Evolutionary conservation across 495 filamentous ascomycete genomes (phyloP).

Genomic region (Penicillium cataractarum): DNA sequence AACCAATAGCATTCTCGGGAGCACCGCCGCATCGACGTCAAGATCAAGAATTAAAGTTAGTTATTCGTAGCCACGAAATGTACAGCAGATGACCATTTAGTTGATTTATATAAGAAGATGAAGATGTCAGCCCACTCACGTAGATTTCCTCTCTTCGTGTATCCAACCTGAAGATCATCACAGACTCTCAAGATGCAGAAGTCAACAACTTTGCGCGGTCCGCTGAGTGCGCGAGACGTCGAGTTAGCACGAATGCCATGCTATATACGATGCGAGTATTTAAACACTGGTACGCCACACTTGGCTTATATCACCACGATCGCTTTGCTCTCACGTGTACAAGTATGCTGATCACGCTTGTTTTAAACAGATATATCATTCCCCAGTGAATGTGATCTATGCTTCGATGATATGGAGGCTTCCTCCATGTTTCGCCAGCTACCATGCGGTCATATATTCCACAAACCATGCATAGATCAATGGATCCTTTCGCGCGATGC

Average conservation of each 20-base stretch:
- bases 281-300: not conserved
- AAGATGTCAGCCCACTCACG: not conserved
- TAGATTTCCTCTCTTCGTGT: not conserved
- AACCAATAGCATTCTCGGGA: not conserved
- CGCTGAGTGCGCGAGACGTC: slow-evolving; percentile 2
- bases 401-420: not conserved
- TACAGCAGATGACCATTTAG: not conserved
- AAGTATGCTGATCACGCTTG: not conserved
- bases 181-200: not conserved
- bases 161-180: not conserved
- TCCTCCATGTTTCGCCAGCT: slow-evolving; percentile 5
- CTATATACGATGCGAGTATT: slow-evolving; percentile 3
- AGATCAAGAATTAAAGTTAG: not conserved
- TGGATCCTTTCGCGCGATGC: slow-evolving; percentile 3
- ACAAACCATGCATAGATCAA: not conserved
- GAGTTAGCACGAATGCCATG: not conserved
- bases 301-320: not conserved
- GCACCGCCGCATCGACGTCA: slow-evolving; percentile 5
- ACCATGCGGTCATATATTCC: slow-evolving; percentile 8
- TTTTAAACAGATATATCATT: not conserved
- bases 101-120: not conserved
- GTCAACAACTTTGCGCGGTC: not conserved
- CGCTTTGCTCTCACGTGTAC: too few species aligned
- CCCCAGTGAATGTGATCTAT: slow-evolving; percentile 2
- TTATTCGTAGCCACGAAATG: not conserved